Base-by-base conservation (phyloP, 1,284 basidiomycete genomes). In the Fomitopsis pinicola region DNA sequence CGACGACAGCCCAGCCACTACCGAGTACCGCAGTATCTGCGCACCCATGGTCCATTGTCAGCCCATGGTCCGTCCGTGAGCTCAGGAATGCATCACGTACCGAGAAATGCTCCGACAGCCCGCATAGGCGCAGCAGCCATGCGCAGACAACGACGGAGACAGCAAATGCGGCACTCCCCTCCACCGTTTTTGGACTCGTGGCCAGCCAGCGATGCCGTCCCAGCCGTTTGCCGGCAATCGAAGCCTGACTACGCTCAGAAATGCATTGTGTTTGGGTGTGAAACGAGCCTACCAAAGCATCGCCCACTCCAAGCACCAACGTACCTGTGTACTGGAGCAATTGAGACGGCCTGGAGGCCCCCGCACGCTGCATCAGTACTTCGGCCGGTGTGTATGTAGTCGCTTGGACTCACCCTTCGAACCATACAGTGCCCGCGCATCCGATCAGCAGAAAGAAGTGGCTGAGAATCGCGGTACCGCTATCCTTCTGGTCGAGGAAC, bases 381-480 rank as follows among this genome's bases (percentile, higher is more conserved):
- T 26, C 48, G 28, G 9, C 30, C 28, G 26, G 17, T 4, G 22
- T 17, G 42, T 1, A 50, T 48, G 26, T 10, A 14, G 10, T 30
- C 8, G 3, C 8, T 1, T 19, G 1, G 26, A 50, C 90, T 71
- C 69, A 91, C 88, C 92, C 92, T 78, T 99, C 97, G 58, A 99
- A 82, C 97, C 97, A 99, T 28, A 99, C 73, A 22, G 92, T 90
- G 5, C 89, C 88, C 3, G 97, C 95, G 75, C 96, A 98, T 0
- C 97, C 97, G 0, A 94, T 95, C 59, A 99, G 78, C 53, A 99
- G 79, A 78, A 98, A 99, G 71, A 99, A 98, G 75, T 99, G 97
- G 70, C 93, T 95, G 64, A 99, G 76, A 68, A 99, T 97, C 12
- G 96, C 97, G 9, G 97, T 97, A 5, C 97, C 97, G 54, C 89